Percentiles rank a stretch among this genome's conserved stretches.
Conservation (phyloP, 116 monocot genomes). For the Zostera marina region DNA sequence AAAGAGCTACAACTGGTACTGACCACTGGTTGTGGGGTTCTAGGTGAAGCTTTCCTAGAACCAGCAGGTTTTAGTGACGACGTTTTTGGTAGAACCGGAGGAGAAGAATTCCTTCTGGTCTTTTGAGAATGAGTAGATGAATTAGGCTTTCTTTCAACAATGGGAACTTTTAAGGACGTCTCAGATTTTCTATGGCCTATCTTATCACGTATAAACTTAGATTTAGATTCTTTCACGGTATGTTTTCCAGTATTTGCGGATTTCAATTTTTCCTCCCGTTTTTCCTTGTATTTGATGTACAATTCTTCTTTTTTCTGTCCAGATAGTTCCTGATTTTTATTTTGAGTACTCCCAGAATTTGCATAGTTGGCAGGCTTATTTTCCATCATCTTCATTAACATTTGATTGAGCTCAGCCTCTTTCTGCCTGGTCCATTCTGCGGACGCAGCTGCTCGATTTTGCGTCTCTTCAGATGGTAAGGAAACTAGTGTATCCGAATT, state of each 20-base stretch:
- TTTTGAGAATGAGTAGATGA: conserved; percentile 22
- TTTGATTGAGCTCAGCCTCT: conserved; percentile 81
- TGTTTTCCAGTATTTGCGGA: conserved; percentile 28
- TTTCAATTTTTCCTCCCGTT: conserved; percentile 52
- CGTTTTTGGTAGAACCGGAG: conserved; percentile 50
- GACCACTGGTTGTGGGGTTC: conserved; percentile 21
- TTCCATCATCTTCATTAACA: conserved; percentile 76
- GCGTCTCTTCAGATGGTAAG: conserved; percentile 20
- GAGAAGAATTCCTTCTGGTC: conserved; percentile 73
- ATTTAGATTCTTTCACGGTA: conserved; percentile 38
- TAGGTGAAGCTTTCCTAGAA: conserved; percentile 50
- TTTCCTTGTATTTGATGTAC: conserved; percentile 47
- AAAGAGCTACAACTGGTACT: conserved; percentile 35
- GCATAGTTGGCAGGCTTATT: conserved; percentile 36
- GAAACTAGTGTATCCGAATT: conserved; percentile 11
- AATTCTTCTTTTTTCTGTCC: conserved; percentile 35
- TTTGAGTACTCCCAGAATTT: conserved; percentile 7
- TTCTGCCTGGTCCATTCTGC: conserved; percentile 82
- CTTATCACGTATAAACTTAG: conserved; percentile 30
- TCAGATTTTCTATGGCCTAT: conserved; percentile 32
- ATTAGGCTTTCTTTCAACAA: conserved; percentile 23
- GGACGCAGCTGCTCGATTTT: conserved; percentile 30
- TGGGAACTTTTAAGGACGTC: conserved; percentile 20
- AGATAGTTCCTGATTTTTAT: conserved; percentile 13
- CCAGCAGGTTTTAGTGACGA: conserved; percentile 30